A percentile compares a stretch with the other conserved stretches of the same genome.
Evolutionary conservation across 2,329 filamentous ascomycete genomes (phyloP).

Genomic region (Diaporthe australafricana): DNA sequence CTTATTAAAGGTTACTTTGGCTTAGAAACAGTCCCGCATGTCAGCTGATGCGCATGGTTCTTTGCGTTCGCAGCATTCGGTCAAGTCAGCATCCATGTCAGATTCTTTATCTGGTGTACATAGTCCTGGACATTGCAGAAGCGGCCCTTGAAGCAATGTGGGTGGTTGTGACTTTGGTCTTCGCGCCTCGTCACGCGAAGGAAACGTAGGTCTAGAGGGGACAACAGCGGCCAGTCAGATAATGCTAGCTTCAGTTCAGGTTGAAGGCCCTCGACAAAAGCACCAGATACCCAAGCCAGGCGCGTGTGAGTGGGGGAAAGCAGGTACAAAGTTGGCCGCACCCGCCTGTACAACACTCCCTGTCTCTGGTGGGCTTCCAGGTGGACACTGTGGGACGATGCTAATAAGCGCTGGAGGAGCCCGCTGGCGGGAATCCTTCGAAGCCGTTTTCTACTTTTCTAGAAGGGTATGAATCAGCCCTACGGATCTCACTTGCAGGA

Average conservation of each 20-base stretch:
- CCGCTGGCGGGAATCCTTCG: constrained; percentile 13
- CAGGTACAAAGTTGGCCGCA: not conserved
- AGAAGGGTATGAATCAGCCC: constrained; percentile 32
- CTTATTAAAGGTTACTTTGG: not conserved
- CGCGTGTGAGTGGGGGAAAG: too few relatives aligned
- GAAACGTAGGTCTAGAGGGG: not conserved
- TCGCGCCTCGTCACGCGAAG: not conserved
- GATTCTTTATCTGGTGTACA: not conserved
- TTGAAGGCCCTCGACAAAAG: not conserved
- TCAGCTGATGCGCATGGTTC: not conserved
- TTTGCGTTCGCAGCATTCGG: not conserved
- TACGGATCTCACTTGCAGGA: constrained; percentile 31
- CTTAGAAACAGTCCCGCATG: not conserved
- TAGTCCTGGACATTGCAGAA: not conserved
- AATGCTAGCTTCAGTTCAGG: not conserved
- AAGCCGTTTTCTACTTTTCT: constrained; percentile 12
- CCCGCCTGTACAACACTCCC: not conserved
- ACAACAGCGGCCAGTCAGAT: not conserved
- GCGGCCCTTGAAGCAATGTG: too few relatives aligned
- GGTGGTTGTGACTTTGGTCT: not conserved
- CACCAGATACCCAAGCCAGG: not conserved
- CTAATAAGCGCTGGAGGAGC: constrained; percentile 18
- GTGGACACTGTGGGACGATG: constrained; percentile 3
- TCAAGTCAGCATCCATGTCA: not conserved
- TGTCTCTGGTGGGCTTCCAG: not conserved